Conservation (phyloP, 73 alveolate genomes). For the Uronychia binucleata region DNA sequence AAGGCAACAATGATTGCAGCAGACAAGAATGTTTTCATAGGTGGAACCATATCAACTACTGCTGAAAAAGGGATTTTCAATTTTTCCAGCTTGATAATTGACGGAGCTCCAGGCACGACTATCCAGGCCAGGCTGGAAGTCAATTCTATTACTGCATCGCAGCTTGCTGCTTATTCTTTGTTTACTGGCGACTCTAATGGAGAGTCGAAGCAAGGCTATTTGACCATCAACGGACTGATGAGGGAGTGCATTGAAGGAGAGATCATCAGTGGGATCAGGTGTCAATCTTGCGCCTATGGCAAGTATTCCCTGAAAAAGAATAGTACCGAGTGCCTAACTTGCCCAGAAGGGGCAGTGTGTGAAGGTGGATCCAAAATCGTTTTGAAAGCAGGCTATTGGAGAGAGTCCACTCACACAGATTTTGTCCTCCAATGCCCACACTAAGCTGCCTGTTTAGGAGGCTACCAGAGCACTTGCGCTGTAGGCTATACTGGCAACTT, state of each 20-base stretch:
- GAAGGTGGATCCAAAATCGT: neutral
- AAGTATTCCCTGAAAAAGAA: neutral
- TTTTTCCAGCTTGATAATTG: neutral
- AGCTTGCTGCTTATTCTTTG: neutral
- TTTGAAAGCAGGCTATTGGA: neutral
- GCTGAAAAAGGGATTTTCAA: slow-evolving; percentile 13
- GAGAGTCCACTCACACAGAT: neutral
- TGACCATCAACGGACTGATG: neutral
- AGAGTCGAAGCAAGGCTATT: no score
- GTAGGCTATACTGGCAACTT: neutral
- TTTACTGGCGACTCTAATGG: neutral
- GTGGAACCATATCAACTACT: slow-evolving; percentile 5
- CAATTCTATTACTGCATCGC: neutral
- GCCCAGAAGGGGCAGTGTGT: neutral
- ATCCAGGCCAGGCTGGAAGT: neutral
- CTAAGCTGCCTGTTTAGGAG: slow-evolving; percentile 3
- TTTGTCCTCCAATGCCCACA: neutral
- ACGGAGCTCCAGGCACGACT: slow-evolving; percentile 11
- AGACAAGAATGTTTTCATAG: neutral
- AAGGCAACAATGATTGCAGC: neutral
- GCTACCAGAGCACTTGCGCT: neutral
- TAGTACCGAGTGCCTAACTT: neutral
- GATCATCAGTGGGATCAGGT: neutral
- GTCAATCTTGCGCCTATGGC: neutral
- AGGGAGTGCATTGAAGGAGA: neutral